phyloP scores from a whole-genome alignment of 768 basidiomycete genomes.

The Suillus variegatus region DNA sequence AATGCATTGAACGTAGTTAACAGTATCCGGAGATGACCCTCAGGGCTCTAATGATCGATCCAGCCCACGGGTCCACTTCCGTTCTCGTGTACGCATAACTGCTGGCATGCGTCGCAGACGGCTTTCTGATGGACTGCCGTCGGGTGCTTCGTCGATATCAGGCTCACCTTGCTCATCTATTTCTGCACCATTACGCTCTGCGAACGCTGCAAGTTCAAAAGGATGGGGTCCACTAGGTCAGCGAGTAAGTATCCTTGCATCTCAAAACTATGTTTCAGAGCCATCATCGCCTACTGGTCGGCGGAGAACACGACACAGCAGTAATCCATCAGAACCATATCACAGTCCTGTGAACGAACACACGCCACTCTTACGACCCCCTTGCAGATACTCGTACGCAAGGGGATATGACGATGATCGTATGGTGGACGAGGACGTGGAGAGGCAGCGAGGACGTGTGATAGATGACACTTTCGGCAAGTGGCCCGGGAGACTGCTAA shows the following conservation, averaged over 20 bases:
- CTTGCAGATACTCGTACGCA: slow-evolving; percentile 21
- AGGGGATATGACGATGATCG: slow-evolving; percentile 24
- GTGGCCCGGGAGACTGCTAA: slow-evolving; percentile 71
- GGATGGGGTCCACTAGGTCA: slow-evolving; percentile 65
- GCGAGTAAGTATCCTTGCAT: slow-evolving; percentile 43
- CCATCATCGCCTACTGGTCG: slow-evolving; percentile 16
- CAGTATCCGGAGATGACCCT: neutral
- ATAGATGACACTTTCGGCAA: slow-evolving; percentile 60
- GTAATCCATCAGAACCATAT: slow-evolving; percentile 2
- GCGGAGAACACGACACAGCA: slow-evolving; percentile 14
- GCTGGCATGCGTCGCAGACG: slow-evolving; percentile 60
- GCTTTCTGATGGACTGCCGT: slow-evolving; percentile 23
- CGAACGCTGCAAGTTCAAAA: slow-evolving; percentile 47
- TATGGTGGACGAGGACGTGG: slow-evolving; percentile 28
- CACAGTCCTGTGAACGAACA: slow-evolving; percentile 34
- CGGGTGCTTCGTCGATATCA: slow-evolving; percentile 44
- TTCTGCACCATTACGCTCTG: slow-evolving; percentile 73
- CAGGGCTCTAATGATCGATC: slow-evolving; percentile 14
- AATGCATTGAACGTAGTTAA: neutral
- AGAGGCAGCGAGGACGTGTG: slow-evolving; percentile 41
- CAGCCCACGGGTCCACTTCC: slow-evolving; percentile 56
- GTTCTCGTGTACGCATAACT: slow-evolving; percentile 75
- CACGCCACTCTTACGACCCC: slow-evolving; percentile 38
- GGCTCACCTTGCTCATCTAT: slow-evolving; percentile 79
- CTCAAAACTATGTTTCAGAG: slow-evolving; percentile 12